Evolutionary conservation across 495 filamentous ascomycete species (phyloP), one percentile per base, ranked within the genome.

Genomic region (Aspergillus bridgeri): DNA sequence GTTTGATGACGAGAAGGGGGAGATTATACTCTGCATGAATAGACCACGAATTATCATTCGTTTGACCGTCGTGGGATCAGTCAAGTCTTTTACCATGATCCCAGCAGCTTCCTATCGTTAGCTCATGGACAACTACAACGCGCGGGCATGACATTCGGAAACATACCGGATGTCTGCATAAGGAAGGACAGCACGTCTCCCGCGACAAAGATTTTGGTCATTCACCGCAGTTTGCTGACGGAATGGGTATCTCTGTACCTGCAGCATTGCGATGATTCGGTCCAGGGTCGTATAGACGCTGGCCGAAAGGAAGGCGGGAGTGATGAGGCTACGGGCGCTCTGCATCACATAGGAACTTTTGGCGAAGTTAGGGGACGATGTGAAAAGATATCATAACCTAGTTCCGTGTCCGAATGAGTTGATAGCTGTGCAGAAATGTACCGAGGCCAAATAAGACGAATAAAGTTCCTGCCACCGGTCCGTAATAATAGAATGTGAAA

Each of bases 251-350:
- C 69, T 45, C 53, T 79, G 70, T 0, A 65, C 79, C 3, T 76
- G 64, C 2, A 80, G 57, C 58, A 81, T 69, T 6, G 43, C 21
- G 33, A 84, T 80, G 17, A 84, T 65, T 0, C 82, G 72, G 0
- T 76, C 82, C 8, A 85, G 77, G 6, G 75, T 72, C 79, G 83
- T 84, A 61, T 84, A 83, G 24, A 84, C 77, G 2, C 78, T 80
- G 0, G 81, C 82, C 0, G 81, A 80, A 33, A 78, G 74, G 43
- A 82, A 71, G 8, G 77, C 79, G 8, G 81, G 81, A 1, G 78
- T 76, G 22, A 83, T 68, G 8, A 84, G 67, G 25, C 81, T 74
- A n/a, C 81, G 69, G 15, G 76, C 53, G n/a, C 72, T 74, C 65
- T 83, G 79, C 58, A 76, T 74, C 51, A 81, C 65, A 62, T 81